Base-by-base conservation (phyloP, 192 early-diverging fungal genomes). In the Coemansia sp. region DNA sequence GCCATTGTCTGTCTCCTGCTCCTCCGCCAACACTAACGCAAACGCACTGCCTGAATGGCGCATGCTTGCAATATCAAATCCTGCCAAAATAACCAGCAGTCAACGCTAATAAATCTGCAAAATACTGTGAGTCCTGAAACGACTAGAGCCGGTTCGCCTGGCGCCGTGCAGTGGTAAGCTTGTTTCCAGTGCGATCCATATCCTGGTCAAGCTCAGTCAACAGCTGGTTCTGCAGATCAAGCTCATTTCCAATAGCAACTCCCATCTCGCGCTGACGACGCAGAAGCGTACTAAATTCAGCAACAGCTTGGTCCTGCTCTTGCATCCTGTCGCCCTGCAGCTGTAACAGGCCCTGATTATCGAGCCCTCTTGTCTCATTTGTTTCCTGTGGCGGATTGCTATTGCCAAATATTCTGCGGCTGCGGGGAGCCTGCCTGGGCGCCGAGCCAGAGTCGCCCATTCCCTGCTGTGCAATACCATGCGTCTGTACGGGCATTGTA, bases 161-260 rank as follows among this genome's bases (percentile, higher is more conserved):
- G 62, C 93, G 93, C 49, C 84, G 80, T n/a, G 89, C 87, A 48
- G 87, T 80, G 51, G 86, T 86, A 26, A 98, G 68, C 53, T 93
- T 92, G 23, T 74, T 82, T 19, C 85, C 81, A 4, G 91, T 93
- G 55, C 88, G 69, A 30, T 89, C 90, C n/a, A 96, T 84, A 60
- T 89, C 84, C 49, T 86, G 80, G 62, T 92, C 92, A 8, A 98
- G 65, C 57, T 97, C 93, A 27, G 87, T 87, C 65, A 98, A 68
- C 63, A 97, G 52, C 66, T 90, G 85, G 79, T 92, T 98, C 65
- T 98, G 96, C 65, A 87, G 73, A 54, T 97, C 95, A 30, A 98
- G 81, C 74, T 98, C 96, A 19, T 94, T 71, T 21, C 89, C 88
- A 57, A 98, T 97, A 16, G 89, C 85, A 55, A 87, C 51, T 16